Evolutionary conservation across 257 asterid genomes (phyloP).

Genomic region (Prunella vulgaris): DNA sequence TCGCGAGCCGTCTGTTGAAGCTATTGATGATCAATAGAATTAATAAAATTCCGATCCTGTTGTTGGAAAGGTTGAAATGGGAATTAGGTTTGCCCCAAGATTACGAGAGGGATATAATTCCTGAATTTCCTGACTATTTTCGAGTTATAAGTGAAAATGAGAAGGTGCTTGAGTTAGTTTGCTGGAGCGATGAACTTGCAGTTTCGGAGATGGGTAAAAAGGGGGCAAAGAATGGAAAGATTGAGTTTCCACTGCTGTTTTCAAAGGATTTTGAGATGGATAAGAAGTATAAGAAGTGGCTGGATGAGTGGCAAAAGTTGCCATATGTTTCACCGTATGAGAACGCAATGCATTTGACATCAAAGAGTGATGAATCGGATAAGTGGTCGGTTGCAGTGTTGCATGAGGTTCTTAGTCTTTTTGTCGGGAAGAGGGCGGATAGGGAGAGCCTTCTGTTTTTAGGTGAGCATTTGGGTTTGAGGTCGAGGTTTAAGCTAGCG

Average conservation of each 20-base stretch:
- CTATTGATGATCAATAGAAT: constrained; percentile 74
- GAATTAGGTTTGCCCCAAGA: constrained; percentile 77
- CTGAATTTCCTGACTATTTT: constrained; percentile 91
- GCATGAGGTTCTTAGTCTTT: constrained; percentile 77
- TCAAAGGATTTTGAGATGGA: constrained; percentile 78
- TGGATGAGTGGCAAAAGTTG: constrained; percentile 86
- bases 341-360: constrained; percentile 49
- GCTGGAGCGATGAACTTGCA: constrained; percentile 78
- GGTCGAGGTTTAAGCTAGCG: constrained; percentile 76
- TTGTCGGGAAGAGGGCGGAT: constrained; percentile 77
- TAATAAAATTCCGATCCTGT: constrained; percentile 46
- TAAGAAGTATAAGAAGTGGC: constrained; percentile 79
- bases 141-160: constrained; percentile 36
- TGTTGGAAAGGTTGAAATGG: constrained; percentile 67
- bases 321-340: constrained; percentile 77
- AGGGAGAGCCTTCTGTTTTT: constrained; percentile 59
- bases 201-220: constrained; percentile 56
- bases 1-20: constrained; percentile 67
- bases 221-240: constrained; percentile 28
- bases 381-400: constrained; percentile 72
- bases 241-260: constrained; percentile 41
- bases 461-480: constrained; percentile 79
- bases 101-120: constrained; percentile 44
- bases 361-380: constrained; percentile 65
- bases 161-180: constrained; percentile 65